Evolutionary conservation across 164 flowering plant genomes (phyloP).

Genomic region (Tetrastigma voinierianum): DNA sequence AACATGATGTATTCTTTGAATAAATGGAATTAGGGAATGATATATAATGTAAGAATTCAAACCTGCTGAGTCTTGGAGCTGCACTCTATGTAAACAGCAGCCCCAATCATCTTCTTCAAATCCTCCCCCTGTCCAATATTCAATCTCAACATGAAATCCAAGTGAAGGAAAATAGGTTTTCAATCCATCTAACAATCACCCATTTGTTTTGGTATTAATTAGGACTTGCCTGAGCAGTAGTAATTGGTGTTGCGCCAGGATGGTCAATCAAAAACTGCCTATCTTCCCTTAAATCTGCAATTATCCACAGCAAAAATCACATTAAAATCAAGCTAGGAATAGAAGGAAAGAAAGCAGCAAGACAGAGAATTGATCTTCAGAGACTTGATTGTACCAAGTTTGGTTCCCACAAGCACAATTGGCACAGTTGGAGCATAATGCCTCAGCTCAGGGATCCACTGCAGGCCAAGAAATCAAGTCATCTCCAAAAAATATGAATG

Average conservation of each 20-base stretch:
- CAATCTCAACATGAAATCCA: neutral
- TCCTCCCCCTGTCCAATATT: constrained; percentile 69
- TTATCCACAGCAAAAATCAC: neutral
- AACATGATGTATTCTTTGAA: too few species aligned
- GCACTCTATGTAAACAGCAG: constrained; percentile 70
- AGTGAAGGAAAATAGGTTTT: neutral
- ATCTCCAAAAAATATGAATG: too few species aligned
- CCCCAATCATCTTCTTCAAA: constrained; percentile 63
- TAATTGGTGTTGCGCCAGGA: constrained; percentile 63
- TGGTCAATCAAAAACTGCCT: constrained; percentile 63
- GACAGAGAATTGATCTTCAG: neutral
- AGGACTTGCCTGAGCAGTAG: constrained; percentile 57
- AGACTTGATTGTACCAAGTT: constrained; percentile 32
- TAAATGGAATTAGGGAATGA: neutral
- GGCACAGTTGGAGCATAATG: constrained; percentile 57
- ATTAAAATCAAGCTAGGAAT: neutral
- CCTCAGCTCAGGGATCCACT: constrained; percentile 65
- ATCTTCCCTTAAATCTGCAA: constrained; percentile 59
- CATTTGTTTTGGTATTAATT: neutral
- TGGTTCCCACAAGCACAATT: constrained; percentile 49
- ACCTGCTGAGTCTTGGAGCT: constrained; percentile 92
- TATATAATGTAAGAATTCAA: neutral
- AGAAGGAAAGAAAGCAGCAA: neutral
- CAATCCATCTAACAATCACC: neutral
- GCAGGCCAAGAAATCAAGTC: constrained; percentile 4